Conservation (phyloP, 1,139 yeast genomes). For the Yamadazyma songkhlaensis region DNA sequence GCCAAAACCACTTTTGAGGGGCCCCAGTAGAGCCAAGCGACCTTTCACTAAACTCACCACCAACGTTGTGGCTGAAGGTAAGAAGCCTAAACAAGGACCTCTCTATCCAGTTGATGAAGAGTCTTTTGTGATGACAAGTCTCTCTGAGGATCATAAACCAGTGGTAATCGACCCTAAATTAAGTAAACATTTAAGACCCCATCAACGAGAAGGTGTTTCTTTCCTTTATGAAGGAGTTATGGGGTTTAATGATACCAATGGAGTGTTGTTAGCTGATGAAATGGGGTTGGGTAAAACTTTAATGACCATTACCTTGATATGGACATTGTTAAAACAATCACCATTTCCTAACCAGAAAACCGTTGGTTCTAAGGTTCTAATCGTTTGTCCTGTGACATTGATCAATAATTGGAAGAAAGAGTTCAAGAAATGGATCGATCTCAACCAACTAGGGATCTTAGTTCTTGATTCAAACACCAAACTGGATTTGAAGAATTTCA, state of each 20-base stretch:
- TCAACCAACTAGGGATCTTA: constrained; percentile 57
- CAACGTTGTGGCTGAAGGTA: not conserved
- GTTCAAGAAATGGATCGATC: constrained; percentile 85
- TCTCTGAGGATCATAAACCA: constrained; percentile 28
- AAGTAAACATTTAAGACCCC: constrained; percentile 61
- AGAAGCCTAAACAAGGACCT: not conserved
- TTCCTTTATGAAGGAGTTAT: constrained; percentile 81
- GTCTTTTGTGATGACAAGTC: constrained; percentile 11
- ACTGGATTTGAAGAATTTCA: constrained; percentile 58
- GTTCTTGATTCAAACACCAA: constrained; percentile 50
- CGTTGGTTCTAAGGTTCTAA: constrained; percentile 55
- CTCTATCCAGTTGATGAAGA: constrained; percentile 1
- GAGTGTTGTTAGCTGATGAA: constrained; percentile 90
- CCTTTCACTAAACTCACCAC: constrained; percentile 9
- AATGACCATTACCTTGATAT: constrained; percentile 76
- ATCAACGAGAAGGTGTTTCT: constrained; percentile 78
- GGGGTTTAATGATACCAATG: constrained; percentile 58
- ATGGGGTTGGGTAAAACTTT: constrained; percentile 97
- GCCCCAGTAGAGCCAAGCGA: not conserved
- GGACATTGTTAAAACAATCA: constrained; percentile 79
- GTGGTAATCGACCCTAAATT: constrained; percentile 73
- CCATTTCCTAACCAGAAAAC: constrained; percentile 44
- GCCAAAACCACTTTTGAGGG: not conserved
- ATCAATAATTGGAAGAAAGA: constrained; percentile 87
- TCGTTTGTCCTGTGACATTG: constrained; percentile 91